These are phyloP conservation scores for Phytophthora sp. DNA, from an alignment of 352 stramenopile genomes.

Conservation along the genomic window DNA sequence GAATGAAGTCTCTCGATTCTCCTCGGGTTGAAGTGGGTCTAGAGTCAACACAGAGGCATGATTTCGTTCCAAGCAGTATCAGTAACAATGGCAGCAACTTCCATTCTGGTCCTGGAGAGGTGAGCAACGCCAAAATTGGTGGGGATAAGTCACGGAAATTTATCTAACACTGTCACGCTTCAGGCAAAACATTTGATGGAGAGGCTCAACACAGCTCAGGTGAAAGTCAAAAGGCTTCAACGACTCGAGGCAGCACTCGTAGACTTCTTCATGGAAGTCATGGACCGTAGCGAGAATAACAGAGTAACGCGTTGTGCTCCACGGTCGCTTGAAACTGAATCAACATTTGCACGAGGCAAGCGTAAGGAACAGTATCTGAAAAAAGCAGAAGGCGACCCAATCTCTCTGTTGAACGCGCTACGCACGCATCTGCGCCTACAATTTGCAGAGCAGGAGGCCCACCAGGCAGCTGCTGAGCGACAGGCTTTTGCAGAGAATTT, in stretches of 20 bases:
- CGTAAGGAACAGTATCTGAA: constrained; percentile 65
- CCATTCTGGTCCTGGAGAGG: constrained; percentile 21
- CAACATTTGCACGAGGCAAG: constrained; percentile 46
- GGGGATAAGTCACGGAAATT: not conserved
- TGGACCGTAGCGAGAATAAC: constrained; percentile 46
- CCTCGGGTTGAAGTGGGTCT: constrained; percentile 12
- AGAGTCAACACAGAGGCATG: constrained; percentile 6
- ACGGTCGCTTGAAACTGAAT: constrained; percentile 30
- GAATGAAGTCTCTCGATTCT: constrained; percentile 25
- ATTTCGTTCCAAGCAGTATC: constrained; percentile 1
- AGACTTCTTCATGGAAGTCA: constrained; percentile 79
- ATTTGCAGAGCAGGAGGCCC: constrained; percentile 52
- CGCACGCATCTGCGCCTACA: constrained; percentile 73
- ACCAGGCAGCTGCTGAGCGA: constrained; percentile 32
- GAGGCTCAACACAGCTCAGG: constrained; percentile 61
- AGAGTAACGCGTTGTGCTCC: not conserved
- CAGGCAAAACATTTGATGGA: constrained; percentile 71
- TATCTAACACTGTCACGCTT: not conserved
- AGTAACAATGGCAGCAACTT: constrained; percentile 11
- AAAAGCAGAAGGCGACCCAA: constrained; percentile 64
- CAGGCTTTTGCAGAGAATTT: constrained; percentile 32
- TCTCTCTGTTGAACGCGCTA: constrained; percentile 73
- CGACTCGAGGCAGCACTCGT: constrained; percentile 70
- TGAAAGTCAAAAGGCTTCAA: constrained; percentile 68
- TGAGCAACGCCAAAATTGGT: not conserved